Evolutionary conservation across 2,329 filamentous ascomycete genomes (phyloP), one percentile per base, ranked within the genome.

Genomic region (Ascochyta fabae): DNA sequence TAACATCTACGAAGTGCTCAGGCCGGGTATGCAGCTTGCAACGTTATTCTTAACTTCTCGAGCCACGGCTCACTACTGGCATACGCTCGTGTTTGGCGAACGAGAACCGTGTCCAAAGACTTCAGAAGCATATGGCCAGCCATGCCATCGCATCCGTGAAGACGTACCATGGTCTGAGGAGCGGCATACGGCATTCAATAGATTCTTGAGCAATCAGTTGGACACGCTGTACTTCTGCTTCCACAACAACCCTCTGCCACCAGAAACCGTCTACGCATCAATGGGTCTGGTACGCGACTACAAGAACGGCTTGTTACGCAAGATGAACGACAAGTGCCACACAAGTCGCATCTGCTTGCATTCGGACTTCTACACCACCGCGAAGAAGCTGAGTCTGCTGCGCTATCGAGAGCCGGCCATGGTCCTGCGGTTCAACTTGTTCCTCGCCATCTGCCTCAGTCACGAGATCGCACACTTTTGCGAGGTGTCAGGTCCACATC

Each of bases 401-500:
- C 68, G 67, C 34, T 76, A 72, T 51, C 71, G 72, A 15, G 74
- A 77, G 31, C 74, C 73, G 6, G 74, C 72, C 4, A 75, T 76
- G 74, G 74, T 77, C 0, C 46, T 77, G 22, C 73, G 75, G 12
- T 77, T 76, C 65, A 76, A 77, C 38, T 62, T 77, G 29, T 76
- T 76, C 48, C 61, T 77, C 2, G 75, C 75, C 10, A 69, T 74
- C 7, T 76, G 72, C 38, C 57, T 77, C 7, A 66, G 66, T 4
- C 75, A 77, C 38, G 75, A 77, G 55, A 66, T 77, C 51, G 74
- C 75, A 29, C 75, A 77, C 55, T 77, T 76, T 59, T 71, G 76
- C 45, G 74, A 76, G 52, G 69, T 76, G 1, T 74, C 74, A 10
- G 72, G 72, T 5, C 72, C 72, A 7, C 71, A 73, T 39, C 73